Evolutionary conservation across 2,329 filamentous ascomycete genomes (phyloP), one percentile per base, ranked within the genome.

Genomic region (Talaromyces pinophilus): DNA sequence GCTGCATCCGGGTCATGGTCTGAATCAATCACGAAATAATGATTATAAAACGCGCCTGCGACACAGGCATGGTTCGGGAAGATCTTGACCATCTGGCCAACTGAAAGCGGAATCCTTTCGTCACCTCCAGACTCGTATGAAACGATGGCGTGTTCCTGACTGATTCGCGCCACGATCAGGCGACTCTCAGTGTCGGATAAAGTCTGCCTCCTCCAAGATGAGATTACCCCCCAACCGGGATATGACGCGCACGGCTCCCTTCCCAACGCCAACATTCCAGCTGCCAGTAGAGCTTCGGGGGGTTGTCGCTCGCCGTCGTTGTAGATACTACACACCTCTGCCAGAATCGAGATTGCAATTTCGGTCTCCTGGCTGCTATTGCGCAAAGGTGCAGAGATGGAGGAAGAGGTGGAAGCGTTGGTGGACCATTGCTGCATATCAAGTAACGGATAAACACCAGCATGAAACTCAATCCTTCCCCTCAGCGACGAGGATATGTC

Each of bases 1-100:
- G 88, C 83, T 70, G 86, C 83, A 25, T 81, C 25, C 13, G 48
- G 48, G 17, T 52, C 48, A 8, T 17, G 11, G 5, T 30, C 48
- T 2, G 48, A 52, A 52, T 52, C 48, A 52, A 52, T 25, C 5
- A 52, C 48, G 13, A 52, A 52, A 22, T 52, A 52, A 52, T 52
- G 48, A 52, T 30, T 30, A 17, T 52, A 52, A 28, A 52, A 52
- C 22, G 48, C 48, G 25, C 48, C 48, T 2, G 48, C 48, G 22
- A 52, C 48, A 10, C 48, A 52, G 13, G 48, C 48, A 52, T 52
- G 48, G 10, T 52, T 52, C 1, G 48, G 48, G 13, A 52, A 52
- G 13, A 52, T 30, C 6, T 52, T 52, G 2, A 52, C 25, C 3
- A 30, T 8, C 7, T 52, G 48, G 2, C 48, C 48, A 1, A 52